Conservation (phyloP, 441 rosid genomes). For the Daphne laureola region DNA sequence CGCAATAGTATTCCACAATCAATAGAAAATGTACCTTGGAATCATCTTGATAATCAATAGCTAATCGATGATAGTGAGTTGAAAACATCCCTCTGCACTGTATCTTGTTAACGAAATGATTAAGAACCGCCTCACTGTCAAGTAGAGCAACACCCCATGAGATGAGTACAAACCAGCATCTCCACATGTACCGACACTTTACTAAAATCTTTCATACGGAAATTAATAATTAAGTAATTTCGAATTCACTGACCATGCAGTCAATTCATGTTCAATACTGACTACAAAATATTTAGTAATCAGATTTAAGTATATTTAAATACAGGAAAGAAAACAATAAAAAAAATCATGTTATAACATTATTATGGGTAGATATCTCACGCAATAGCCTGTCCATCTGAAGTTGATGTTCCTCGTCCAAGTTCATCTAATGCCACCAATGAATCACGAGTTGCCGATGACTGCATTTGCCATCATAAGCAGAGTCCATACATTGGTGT, state of each 20-base stretch:
- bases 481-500: background rate
- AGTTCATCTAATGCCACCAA: constrained; percentile 96
- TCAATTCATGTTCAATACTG: too few species aligned
- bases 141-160: too few species aligned
- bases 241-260: too few species aligned
- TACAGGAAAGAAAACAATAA: too few species aligned
- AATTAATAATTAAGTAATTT: too few species aligned
- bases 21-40: constrained; percentile 40
- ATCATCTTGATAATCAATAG: constrained; percentile 62
- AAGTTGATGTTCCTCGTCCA: constrained; percentile 95
- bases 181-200: too few species aligned
- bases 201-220: too few species aligned
- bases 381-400: constrained; percentile 99
- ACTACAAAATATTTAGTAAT: too few species aligned
- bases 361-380: constrained; percentile 16
- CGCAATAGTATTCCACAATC: too few species aligned
- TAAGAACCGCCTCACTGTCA: constrained; percentile 84
- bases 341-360: too few species aligned
- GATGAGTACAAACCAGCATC: too few species aligned
- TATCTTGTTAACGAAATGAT: constrained; percentile 75
- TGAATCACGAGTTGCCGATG: constrained; percentile 73
- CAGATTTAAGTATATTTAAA: too few species aligned
- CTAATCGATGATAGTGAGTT: constrained; percentile 89
- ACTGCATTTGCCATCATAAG: constrained; percentile 36
- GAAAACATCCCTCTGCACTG: constrained; percentile 94